A percentile compares a stretch with the other conserved stretches of the same genome.
Evolutionary conservation across 495 filamentous ascomycete genomes (phyloP).

Genomic region (Cenococcum geophilum): DNA sequence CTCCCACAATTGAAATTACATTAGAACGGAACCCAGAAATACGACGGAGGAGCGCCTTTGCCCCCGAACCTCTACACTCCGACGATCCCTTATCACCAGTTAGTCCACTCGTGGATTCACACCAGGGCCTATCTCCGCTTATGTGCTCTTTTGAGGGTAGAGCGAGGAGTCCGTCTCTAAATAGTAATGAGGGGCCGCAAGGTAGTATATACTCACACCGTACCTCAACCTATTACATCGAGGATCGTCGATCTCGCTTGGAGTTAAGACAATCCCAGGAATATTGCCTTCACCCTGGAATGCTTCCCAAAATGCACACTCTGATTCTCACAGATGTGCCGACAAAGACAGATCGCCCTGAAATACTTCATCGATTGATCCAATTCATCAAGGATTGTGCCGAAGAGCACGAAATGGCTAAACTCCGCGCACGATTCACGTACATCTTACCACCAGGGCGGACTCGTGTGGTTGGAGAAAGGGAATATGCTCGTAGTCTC

Average conservation of each 20-base stretch:
- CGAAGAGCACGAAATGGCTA: constrained; percentile 51
- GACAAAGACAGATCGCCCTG: constrained; percentile 42
- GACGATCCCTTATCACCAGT: constrained; percentile 6
- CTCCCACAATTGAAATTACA: constrained; percentile 19
- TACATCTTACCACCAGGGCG: constrained; percentile 49
- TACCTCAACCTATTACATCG: constrained; percentile 20
- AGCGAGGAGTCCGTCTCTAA: not conserved
- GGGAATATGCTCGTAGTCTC: constrained; percentile 44
- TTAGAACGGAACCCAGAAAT: constrained; percentile 7
- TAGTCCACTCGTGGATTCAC: constrained; percentile 12
- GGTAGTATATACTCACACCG: not conserved
- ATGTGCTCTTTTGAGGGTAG: not conserved
- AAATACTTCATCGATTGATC: constrained; percentile 46
- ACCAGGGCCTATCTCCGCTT: constrained; percentile 20
- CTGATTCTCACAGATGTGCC: constrained; percentile 57
- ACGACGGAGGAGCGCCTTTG: constrained; percentile 32
- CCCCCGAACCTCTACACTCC: constrained; percentile 24
- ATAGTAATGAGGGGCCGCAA: not conserved
- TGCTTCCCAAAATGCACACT: constrained; percentile 51
- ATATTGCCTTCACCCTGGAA: constrained; percentile 48
- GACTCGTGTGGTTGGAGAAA: constrained; percentile 27
- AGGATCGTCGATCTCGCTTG: constrained; percentile 20
- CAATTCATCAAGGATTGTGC: constrained; percentile 57
- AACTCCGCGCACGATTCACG: constrained; percentile 48
- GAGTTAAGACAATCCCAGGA: constrained; percentile 25